Base-by-base conservation (phyloP, 2,329 filamentous ascomycete species). In the Alternaria conjuncta region DNA sequence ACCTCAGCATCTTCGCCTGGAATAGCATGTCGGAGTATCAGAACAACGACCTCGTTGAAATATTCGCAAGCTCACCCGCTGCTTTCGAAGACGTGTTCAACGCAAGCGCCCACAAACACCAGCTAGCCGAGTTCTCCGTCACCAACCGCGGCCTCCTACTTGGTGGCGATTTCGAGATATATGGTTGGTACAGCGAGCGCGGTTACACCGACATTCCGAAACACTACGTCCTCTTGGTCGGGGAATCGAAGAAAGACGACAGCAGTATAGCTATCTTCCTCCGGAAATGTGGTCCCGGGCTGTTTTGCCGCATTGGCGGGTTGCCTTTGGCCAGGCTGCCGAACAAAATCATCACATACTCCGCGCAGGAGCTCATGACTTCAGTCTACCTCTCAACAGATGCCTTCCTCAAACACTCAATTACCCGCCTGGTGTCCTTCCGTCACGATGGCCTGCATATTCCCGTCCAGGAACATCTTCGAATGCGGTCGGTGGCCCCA, bases 1-100 rank as follows among this genome's bases (percentile, higher is more conserved):
- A 66, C n/a, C 57, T 59, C 2, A 61, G 32, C 15, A 58, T 64
- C 5, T 55, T 66, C 15, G 50, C 57, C 6, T 66, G 64, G 57
- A 28, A 56, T 10, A 21, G 25, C 12, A 21, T 53, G 18, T 50
- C 23, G 23, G 36, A 18, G 9, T 1, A 41, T 41, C 36, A 41
- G 5, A 41, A 18, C 36, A 41, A 32, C 3, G 3, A 10, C 6
- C 11, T 13, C 0, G 26, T 51, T 6, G 26, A 15, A 6, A 9
- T 51, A 5, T 11, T 51, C 13, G 47, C 47, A 0, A 15, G 6
- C 13, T 51, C 47, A 6, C 47, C 47, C 1, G 4, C 7, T 3
- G 18, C 11, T 2, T 32, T 51, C 0, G 18, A 41, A 5, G 36
- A 41, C 11, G 36, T 41, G 6, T 41, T 18, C 0, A 9, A 1